Evolutionary conservation across 768 basidiomycete species (phyloP), one percentile per base, ranked within the genome.

Genomic region (Suillus hirtellus): DNA sequence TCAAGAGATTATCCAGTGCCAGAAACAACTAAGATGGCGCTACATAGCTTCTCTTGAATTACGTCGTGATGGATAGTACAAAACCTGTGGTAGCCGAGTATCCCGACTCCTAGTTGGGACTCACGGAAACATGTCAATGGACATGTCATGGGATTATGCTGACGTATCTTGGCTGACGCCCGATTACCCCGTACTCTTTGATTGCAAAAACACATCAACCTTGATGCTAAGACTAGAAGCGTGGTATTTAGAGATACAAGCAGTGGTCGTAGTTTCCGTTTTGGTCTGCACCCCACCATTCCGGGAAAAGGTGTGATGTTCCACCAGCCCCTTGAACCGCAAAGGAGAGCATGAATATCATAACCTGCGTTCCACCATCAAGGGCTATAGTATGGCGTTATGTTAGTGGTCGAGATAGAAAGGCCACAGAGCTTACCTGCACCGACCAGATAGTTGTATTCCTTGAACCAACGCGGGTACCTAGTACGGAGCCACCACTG

Each of bases 201-300:
- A 31, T 31, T 31, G 31, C 31, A 31, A 31, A 31, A 31, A 31
- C 31, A 31, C 31, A 31, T 31, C 31, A 31, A 1, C 31, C 27
- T 6, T 31, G 31, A 31, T 31, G 31, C 27, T 31, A 31, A 31
- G 31, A 31, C 31, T 31, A 31, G 6, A 5, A 31, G 31, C 31
- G 31, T 27, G 24, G 8, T 34, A 19, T 52, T 52, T 17, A 52
- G 17, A 52, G 27, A 52, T 17, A 46, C 52, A 65, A 19, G 54
- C 63, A 64, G n/a, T 15, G 63, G 24, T 64, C 63, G 27, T 68
- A 73, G 67, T 76, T 71, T 68, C 80, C 81, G 15, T 69, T 70
- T 66, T 83, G 81, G 66, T 84, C 82, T 11, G 81, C 82, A 14
- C 81, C 81, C 83, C 81, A 83, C 82, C 82, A 83, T 69, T 77